phyloP scores from a whole-genome alignment of 177 flowering plant species.

The Tripterygium wilfordii region DNA sequence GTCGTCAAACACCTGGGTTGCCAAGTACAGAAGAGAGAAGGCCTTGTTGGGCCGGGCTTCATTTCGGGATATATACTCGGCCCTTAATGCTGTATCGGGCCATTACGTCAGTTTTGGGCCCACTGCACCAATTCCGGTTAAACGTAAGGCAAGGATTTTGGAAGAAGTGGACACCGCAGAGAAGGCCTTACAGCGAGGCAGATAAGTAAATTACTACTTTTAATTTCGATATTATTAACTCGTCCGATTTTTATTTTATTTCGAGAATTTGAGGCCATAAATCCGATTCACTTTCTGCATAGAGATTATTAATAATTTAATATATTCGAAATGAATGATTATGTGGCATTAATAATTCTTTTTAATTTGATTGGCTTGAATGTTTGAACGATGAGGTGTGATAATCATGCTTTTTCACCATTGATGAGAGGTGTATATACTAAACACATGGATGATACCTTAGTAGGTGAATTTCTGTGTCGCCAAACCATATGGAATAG shows the following conservation, averaged over 20 bases:
- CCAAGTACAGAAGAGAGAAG: constrained; percentile 92
- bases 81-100: constrained; percentile 87
- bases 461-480: no score
- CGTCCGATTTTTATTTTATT: neutral
- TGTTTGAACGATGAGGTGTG: no score
- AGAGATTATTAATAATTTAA: no score
- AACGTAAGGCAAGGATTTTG: constrained; percentile 79
- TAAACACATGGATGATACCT: no score
- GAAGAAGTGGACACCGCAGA: constrained; percentile 94
- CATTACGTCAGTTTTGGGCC: constrained; percentile 95
- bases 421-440: no score
- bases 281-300: constrained; percentile 10
- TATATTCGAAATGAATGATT: no score
- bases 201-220: constrained; percentile 23
- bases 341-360: no score
- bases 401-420: no score
- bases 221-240: neutral
- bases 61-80: constrained; percentile 88
- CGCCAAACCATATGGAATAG: no score
- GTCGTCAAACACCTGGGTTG: constrained; percentile 88
- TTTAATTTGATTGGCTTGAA: no score
- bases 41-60: constrained; percentile 69
- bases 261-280: constrained; percentile 3
- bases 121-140: constrained; percentile 85
- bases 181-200: constrained; percentile 78